Evolutionary conservation across 208 protist species (phyloP), one percentile per base, ranked within the genome.

Genomic region (Trypanosoma brucei): DNA sequence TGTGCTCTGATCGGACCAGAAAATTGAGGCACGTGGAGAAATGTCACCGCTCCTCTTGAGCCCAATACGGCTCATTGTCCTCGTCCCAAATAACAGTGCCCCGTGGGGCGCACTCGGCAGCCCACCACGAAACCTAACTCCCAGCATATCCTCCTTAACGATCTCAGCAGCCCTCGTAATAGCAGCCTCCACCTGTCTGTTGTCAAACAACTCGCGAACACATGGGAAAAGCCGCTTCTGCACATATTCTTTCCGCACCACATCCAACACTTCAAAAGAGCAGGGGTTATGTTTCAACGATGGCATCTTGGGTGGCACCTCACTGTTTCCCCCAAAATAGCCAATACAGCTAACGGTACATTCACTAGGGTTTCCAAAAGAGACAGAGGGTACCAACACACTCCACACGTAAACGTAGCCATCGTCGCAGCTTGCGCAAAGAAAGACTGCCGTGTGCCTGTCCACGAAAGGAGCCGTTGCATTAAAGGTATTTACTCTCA

Each of bases 331-430:
- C 48, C 83, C 83, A 56, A 90, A 86, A 60, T 77, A 86, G 30
- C 83, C 80, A 45, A 90, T 62, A 55, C 83, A 90, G 40, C 77
- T 49, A 34, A 90, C 62, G 45, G 48, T 11, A 37, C 42, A 14
- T 6, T 60, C 69, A 6, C 49, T 3, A 22, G 4, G 13, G 6
- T 33, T 44, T 54, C 6, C n/a, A 7, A 35, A n/a, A 7, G 6
- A n/a, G 50, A 33, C 11, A n/a, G 50, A 54, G n/a, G 7, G 11
- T n/a, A 54, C 6, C 7, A n/a, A 31, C 9, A 76, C 84, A 13
- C 60, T 62, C 83, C 83, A 90, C 1, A 77, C 67, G 42, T 81
- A 79, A 42, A 81, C 69, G 55, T 79, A 84, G 48, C 65, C 74
- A 70, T 86, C 79, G 62, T 84, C 83, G 46, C 83, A 52, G 48